phyloP scores from a whole-genome alignment of 2,329 filamentous ascomycete genomes.

The Aurifilum marmelostoma region DNA sequence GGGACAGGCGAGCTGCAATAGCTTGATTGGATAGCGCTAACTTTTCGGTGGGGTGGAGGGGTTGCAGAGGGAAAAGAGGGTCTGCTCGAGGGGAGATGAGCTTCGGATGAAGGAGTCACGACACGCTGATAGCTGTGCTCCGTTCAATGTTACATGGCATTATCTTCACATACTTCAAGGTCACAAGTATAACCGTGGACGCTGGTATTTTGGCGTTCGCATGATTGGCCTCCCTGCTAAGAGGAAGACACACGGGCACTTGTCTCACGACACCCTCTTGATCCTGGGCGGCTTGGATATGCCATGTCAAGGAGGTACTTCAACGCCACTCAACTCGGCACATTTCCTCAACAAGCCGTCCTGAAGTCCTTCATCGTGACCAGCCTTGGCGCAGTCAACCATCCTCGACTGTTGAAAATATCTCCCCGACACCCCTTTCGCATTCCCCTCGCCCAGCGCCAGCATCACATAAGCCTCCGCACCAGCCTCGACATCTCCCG shows the following conservation, averaged over 20 bases:
- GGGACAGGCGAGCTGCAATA: too few relatives aligned
- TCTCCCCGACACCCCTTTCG: slow-evolving; percentile 39
- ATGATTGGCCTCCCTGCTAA: not conserved
- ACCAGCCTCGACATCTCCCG: slow-evolving; percentile 50
- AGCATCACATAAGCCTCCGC: slow-evolving; percentile 52
- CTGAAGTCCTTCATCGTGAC: slow-evolving; percentile 46
- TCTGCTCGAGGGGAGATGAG: not conserved
- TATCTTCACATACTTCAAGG: too few relatives aligned
- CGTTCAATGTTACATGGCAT: not conserved
- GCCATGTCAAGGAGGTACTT: slow-evolving; percentile 20
- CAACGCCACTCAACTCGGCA: slow-evolving; percentile 36
- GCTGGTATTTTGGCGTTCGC: not conserved
- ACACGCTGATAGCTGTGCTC: not conserved
- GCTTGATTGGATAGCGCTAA: not conserved
- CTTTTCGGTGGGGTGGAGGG: too few relatives aligned
- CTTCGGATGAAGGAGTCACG: not conserved
- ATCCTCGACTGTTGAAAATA: slow-evolving; percentile 44
- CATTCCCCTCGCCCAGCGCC: slow-evolving; percentile 44
- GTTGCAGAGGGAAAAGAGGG: not conserved
- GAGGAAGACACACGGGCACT: too few relatives aligned
- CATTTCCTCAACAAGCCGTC: slow-evolving; percentile 46
- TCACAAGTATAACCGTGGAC: not conserved
- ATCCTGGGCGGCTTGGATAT: not conserved
- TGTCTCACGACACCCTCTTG: too few relatives aligned
- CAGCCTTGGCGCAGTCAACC: slow-evolving; percentile 36